A percentile compares a stretch with the other conserved stretches of the same genome.
Conservation (phyloP, 78 protist genomes). For the Salpingoeca rosetta region DNA sequence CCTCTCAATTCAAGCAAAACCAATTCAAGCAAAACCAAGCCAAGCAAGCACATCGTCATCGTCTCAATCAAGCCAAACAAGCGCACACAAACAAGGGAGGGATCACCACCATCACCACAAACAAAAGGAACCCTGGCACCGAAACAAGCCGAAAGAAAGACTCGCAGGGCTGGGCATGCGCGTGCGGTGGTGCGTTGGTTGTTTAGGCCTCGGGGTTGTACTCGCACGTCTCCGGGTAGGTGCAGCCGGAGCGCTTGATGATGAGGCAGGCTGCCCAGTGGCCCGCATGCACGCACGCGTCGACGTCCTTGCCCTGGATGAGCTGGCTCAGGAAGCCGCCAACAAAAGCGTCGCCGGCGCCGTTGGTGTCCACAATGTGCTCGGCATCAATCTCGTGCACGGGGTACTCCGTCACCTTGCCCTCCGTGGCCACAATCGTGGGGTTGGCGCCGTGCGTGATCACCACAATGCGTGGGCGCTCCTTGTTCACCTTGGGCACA, state of each 20-base stretch:
- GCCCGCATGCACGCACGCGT: conserved; percentile 69
- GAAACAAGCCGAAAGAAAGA: no score
- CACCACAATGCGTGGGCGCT: conserved; percentile 69
- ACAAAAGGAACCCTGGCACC: no score
- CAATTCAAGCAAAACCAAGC: no score
- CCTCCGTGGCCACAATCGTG: conserved; percentile 61
- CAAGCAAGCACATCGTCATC: no score
- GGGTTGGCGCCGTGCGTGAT: conserved; percentile 87
- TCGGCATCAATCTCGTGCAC: conserved; percentile 38
- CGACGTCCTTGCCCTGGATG: conserved; percentile 35
- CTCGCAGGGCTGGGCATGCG: no score
- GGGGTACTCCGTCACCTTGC: conserved; percentile 24
- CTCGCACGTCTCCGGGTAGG: conserved; percentile 46
- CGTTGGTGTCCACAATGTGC: conserved; percentile 90
- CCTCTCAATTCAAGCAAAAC: no score
- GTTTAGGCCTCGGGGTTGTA: no score
- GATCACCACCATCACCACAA: no score
- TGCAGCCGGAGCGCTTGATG: conserved; percentile 73
- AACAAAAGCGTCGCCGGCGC: conserved; percentile 95
- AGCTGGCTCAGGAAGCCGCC: conserved; percentile 91
- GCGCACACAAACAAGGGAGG: no score
- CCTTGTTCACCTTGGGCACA: conserved; percentile 45
- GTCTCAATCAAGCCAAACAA: no score
- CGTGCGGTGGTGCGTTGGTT: no score
- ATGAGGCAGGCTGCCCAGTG: conserved; percentile 72